Percentiles rank a stretch among this genome's conserved stretches.
phyloP scores from a whole-genome alignment of 2,329 filamentous ascomycete genomes.

The Ilyonectria mors-panacis region DNA sequence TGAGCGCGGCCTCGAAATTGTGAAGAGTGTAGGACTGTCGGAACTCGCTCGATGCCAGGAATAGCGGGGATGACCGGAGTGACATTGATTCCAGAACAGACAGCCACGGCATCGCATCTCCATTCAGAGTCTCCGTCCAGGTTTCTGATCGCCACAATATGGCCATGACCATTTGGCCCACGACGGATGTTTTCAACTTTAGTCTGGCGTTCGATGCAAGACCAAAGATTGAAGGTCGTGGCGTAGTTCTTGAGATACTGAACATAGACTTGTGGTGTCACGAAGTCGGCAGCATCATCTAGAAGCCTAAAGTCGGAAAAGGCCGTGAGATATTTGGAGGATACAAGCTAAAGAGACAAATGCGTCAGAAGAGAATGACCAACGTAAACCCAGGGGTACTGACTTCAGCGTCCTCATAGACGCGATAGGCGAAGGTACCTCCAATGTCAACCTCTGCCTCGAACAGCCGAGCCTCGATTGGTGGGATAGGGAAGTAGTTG shows the following conservation, averaged over 20 bases:
- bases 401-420: conserved; percentile 64
- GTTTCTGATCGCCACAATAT: conserved; percentile 34
- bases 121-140: conserved; percentile 37
- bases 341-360: conserved; percentile 56
- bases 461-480: conserved; percentile 61
- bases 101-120: conserved; percentile 61
- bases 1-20: conserved; percentile 58
- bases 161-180: conserved; percentile 9
- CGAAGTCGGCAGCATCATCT: conserved; percentile 60
- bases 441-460: conserved; percentile 61
- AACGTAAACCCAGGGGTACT: background rate
- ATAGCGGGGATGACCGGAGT: conserved; percentile 57
- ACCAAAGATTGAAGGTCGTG: conserved; percentile 55
- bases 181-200: conserved; percentile 50
- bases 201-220: conserved; percentile 54
- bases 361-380: background rate
- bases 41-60: conserved; percentile 55
- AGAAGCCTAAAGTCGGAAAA: conserved; percentile 65
- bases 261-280: conserved; percentile 58
- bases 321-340: conserved; percentile 64
- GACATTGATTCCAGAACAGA: conserved; percentile 63
- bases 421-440: conserved; percentile 63
- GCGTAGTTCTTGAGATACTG: conserved; percentile 61
- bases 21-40: conserved; percentile 60
- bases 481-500: conserved; percentile 53